Evolutionary conservation across 1,284 basidiomycete genomes (phyloP).

Genomic region (Exsudoporus floridanus): DNA sequence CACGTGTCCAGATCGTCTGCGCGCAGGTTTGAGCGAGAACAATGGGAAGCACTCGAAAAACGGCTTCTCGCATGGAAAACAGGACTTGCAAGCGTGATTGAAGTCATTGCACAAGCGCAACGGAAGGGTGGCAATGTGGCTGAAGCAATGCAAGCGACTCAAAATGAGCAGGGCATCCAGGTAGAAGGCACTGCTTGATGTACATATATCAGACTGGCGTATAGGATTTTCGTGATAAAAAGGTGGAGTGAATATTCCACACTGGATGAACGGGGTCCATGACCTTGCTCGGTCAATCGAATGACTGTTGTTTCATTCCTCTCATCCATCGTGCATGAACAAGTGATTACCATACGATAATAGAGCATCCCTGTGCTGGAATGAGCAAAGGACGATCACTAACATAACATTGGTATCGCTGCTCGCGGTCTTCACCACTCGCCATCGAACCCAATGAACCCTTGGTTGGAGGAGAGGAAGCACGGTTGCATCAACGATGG

Average conservation of each 20-base stretch:
- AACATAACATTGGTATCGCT: background rate
- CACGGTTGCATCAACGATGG: background rate
- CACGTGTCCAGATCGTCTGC: constrained; percentile 78
- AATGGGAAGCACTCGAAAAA: constrained; percentile 84
- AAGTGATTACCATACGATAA: background rate
- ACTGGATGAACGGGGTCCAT: too few species aligned
- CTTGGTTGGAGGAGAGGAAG: constrained; percentile 33
- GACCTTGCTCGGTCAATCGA: too few species aligned
- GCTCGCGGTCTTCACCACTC: constrained; percentile 55
- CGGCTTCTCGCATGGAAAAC: constrained; percentile 80
- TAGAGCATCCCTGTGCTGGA: background rate
- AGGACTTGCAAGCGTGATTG: constrained; percentile 64
- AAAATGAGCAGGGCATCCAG: constrained; percentile 25
- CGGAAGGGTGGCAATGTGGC: constrained; percentile 17
- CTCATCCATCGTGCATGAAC: background rate
- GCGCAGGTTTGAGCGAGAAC: constrained; percentile 72
- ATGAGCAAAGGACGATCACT: background rate
- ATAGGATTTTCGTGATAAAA: background rate
- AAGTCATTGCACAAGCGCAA: constrained; percentile 61
- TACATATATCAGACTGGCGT: background rate
- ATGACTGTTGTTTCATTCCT: background rate
- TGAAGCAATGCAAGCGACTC: constrained; percentile 21
- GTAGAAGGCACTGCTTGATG: constrained; percentile 25
- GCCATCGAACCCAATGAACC: constrained; percentile 81
- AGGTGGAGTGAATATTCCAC: background rate